These are phyloP conservation scores for Tubosaeta brunneosetosa DNA, from an alignment of 768 basidiomycete genomes.

Conservation along the genomic window DNA sequence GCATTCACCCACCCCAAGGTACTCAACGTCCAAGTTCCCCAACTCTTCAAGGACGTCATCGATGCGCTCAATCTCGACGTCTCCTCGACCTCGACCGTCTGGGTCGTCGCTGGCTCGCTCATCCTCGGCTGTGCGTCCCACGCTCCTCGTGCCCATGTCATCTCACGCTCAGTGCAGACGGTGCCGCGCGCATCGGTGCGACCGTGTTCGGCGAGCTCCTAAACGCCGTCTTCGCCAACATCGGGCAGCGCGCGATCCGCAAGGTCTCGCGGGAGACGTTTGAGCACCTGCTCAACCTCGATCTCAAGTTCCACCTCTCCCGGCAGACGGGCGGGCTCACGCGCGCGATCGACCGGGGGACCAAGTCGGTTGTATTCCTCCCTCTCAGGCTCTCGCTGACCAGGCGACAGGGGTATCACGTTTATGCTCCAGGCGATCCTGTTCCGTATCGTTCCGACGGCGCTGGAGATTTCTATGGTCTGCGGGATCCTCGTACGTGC, in stretches of 20 bases:
- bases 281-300: conserved; percentile 84
- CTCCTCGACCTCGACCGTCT: conserved; percentile 69
- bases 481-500: conserved; percentile 87
- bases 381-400: neutral
- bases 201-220: conserved; percentile 87
- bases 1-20: conserved; percentile 43
- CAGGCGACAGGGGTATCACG: conserved; percentile 73
- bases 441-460: conserved; percentile 94
- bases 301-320: conserved; percentile 87
- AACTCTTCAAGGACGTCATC: conserved; percentile 88
- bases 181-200: conserved; percentile 83
- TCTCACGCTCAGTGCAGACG: conserved; percentile 51
- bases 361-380: conserved; percentile 59
- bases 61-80: conserved; percentile 86
- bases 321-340: conserved; percentile 95
- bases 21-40: conserved; percentile 96
- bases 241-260: conserved; percentile 91
- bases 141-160: neutral
- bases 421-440: conserved; percentile 91
- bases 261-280: conserved; percentile 96
- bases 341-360: conserved; percentile 94
- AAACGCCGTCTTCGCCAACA: conserved; percentile 94
- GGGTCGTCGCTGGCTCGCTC: conserved; percentile 86
- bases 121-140: conserved; percentile 80
- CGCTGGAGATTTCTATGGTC: conserved; percentile 92